phyloP scores from a whole-genome alignment of 345 rosid species.

The Ricinus communis region DNA sequence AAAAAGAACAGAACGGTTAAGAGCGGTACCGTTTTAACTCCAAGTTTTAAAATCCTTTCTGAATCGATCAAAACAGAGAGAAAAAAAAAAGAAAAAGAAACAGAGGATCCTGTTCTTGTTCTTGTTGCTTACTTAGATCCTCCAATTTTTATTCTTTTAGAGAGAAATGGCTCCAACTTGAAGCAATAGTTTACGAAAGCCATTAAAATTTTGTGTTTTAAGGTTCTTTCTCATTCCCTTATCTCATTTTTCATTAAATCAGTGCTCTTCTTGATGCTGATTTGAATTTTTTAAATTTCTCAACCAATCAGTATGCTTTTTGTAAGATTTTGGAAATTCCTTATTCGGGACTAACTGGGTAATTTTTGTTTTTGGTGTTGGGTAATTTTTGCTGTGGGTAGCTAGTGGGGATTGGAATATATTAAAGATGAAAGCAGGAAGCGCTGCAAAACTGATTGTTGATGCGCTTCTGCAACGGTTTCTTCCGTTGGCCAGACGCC shows the following conservation, averaged over 20 bases:
- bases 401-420: background rate
- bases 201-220: background rate
- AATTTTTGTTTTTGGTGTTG: background rate
- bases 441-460: conserved; percentile 93
- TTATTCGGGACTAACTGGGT: background rate
- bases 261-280: background rate
- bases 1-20: no score
- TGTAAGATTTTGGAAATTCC: background rate
- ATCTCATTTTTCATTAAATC: background rate
- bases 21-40: no score
- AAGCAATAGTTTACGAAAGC: background rate
- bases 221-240: background rate
- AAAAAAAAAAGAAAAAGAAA: background rate
- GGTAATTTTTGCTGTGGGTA: background rate
- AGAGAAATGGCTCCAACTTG: background rate
- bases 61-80: background rate
- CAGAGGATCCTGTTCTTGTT: background rate
- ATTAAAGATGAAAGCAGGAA: conserved; percentile 73
- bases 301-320: background rate
- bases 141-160: background rate
- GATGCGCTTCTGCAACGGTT: conserved; percentile 95
- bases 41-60: background rate
- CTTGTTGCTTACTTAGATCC: background rate
- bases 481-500: conserved; percentile 92
- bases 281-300: background rate